Conservation (phyloP, 2,329 filamentous ascomycete genomes). For the Arthroderma uncinatum region DNA sequence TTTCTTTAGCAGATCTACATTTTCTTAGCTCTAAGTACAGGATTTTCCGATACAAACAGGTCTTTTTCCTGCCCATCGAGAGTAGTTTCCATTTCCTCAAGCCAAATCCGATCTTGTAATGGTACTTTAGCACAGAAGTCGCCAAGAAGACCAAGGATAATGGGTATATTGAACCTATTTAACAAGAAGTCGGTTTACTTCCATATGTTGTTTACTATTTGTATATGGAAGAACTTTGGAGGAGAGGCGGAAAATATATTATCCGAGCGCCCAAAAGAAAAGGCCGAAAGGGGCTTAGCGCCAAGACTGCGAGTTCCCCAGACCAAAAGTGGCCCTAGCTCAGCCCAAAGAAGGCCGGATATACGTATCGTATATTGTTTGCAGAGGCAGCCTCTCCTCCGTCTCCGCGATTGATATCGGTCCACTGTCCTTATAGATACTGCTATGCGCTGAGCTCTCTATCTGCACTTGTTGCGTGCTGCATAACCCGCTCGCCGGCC, state of each 20-base stretch:
- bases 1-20: conserved; percentile 23
- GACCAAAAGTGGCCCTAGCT: neutral
- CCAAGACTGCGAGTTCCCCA: neutral
- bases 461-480: neutral
- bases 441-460: neutral
- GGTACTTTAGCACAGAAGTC: conserved; percentile 18
- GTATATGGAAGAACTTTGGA: conserved; percentile 32
- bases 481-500: neutral
- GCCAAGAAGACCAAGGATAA: conserved; percentile 18
- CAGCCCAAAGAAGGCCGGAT: neutral
- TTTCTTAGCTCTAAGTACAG: conserved; percentile 27
- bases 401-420: neutral
- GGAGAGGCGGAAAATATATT: no score
- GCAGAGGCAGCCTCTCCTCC: neutral
- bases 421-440: neutral
- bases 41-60: conserved; percentile 27
- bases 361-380: neutral
- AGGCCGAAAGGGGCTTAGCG: neutral
- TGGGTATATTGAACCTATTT: neutral
- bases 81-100: conserved; percentile 30
- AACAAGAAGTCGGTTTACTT: no score
- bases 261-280: no score
- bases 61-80: conserved; percentile 26
- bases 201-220: conserved; percentile 26
- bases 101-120: conserved; percentile 18